A percentile compares a stretch with the other conserved stretches of the same genome.
Conservation (phyloP, 2,329 filamentous ascomycete species). For the Fusarium sp. region DNA sequence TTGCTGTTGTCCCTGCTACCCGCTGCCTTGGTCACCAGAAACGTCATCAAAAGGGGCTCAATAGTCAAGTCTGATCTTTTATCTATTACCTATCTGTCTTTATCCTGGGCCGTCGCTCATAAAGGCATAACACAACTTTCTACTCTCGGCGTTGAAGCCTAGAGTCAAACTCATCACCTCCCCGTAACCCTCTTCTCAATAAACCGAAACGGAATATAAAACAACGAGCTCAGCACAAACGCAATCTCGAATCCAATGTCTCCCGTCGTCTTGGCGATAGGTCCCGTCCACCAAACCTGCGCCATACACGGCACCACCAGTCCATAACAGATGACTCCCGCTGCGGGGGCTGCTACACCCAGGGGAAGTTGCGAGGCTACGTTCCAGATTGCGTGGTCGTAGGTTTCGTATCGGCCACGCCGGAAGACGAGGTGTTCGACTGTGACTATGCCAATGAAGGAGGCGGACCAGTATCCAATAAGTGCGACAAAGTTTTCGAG, state of each 20-base stretch:
- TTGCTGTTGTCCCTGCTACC: not conserved
- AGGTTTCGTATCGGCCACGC: slow-evolving; percentile 53
- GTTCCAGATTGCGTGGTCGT: slow-evolving; percentile 59
- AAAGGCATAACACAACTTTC: not conserved
- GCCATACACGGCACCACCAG: slow-evolving; percentile 67
- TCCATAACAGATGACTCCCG: slow-evolving; percentile 56
- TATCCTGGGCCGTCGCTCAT: slow-evolving; percentile 8
- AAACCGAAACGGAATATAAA: slow-evolving; percentile 58
- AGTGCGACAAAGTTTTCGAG: slow-evolving; percentile 65
- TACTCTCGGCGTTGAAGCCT: slow-evolving; percentile 16
- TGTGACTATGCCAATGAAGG: slow-evolving; percentile 60
- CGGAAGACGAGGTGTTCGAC: slow-evolving; percentile 60
- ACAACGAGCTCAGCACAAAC: slow-evolving; percentile 58
- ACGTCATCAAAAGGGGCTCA: not conserved
- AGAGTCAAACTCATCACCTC: slow-evolving; percentile 22
- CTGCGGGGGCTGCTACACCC: slow-evolving; percentile 57
- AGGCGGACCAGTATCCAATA: slow-evolving; percentile 66
- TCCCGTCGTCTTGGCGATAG: slow-evolving; percentile 65
- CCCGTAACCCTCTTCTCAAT: slow-evolving; percentile 52
- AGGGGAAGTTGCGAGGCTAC: slow-evolving; percentile 54
- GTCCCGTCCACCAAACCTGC: slow-evolving; percentile 67
- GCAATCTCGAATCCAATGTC: slow-evolving; percentile 73
- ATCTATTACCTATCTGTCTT: slow-evolving; percentile 14
- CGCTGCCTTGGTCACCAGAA: not conserved
- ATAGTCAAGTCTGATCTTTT: not conserved